Evolutionary conservation across 2,329 filamentous ascomycete genomes (phyloP).

Genomic region (Metarhizium guizhouense): DNA sequence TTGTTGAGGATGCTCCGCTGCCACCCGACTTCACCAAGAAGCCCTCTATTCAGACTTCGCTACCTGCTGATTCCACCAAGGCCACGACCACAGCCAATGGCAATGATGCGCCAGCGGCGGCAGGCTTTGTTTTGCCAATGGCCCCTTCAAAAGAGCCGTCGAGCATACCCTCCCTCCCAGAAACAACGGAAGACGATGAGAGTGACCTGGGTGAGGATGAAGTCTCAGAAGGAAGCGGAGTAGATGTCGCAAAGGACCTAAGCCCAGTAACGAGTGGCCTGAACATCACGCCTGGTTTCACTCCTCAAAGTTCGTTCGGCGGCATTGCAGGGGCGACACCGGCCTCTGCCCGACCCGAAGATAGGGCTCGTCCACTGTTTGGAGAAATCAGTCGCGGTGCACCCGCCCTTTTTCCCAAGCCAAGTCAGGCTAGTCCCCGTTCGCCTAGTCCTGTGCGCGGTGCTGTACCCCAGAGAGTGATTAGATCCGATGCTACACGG

Average conservation of each 20-base stretch:
- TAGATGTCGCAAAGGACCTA: constrained; percentile 56
- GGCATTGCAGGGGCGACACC: constrained; percentile 31
- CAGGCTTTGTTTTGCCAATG: constrained; percentile 25
- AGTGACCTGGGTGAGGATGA: constrained; percentile 33
- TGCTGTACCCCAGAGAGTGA: constrained; percentile 41
- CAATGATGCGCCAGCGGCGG: constrained; percentile 31
- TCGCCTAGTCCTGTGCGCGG: constrained; percentile 64
- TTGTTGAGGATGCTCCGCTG: constrained; percentile 19
- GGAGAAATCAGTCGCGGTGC: constrained; percentile 42
- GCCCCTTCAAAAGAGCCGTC: constrained; percentile 21
- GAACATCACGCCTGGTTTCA: constrained; percentile 40
- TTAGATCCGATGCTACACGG: constrained; percentile 40
- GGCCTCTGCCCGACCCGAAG: constrained; percentile 21
- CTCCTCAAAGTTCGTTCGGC: constrained; percentile 51
- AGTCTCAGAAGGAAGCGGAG: constrained; percentile 49
- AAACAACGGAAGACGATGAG: constrained; percentile 30
- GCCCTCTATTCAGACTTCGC: constrained; percentile 22
- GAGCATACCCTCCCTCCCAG: constrained; percentile 27
- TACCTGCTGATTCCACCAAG: constrained; percentile 32
- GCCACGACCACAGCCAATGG: constrained; percentile 16
- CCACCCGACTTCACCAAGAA: constrained; percentile 22
- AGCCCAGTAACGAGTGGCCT: constrained; percentile 40
- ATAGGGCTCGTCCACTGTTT: constrained; percentile 35
- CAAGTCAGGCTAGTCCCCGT: constrained; percentile 50
- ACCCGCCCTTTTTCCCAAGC: constrained; percentile 42